Evolutionary conservation across 1,139 yeast species (phyloP).

Genomic region (Yamadazyma siamensis): DNA sequence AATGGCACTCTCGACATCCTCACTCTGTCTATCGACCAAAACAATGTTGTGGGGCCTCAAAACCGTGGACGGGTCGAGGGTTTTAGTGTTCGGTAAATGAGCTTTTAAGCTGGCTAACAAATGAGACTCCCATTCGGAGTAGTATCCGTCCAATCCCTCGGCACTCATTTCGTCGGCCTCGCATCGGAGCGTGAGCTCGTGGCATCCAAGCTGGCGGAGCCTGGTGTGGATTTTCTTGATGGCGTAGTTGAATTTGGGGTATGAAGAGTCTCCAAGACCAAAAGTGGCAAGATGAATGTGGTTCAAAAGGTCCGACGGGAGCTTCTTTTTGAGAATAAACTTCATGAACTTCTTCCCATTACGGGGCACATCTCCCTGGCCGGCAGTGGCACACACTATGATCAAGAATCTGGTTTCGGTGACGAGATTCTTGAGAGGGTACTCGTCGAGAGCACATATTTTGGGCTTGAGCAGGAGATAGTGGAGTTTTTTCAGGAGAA

Average conservation of each 20-base stretch:
- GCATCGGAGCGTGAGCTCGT: slow-evolving; percentile 65
- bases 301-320: slow-evolving; percentile 61
- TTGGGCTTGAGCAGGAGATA: slow-evolving; percentile 53
- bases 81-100: slow-evolving; percentile 32
- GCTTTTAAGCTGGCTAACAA: slow-evolving; percentile 40
- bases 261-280: slow-evolving; percentile 95
- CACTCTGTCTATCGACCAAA: slow-evolving; percentile 18
- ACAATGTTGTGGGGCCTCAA: slow-evolving; percentile 43
- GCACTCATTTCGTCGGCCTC: slow-evolving; percentile 88
- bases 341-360: slow-evolving; percentile 74
- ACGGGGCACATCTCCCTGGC: slow-evolving; percentile 86
- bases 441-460: slow-evolving; percentile 60
- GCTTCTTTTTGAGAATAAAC: slow-evolving; percentile 61
- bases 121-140: slow-evolving; percentile 66
- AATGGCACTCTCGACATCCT: slow-evolving; percentile 15
- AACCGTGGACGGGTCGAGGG: slow-evolving; percentile 36
- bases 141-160: slow-evolving; percentile 77
- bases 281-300: slow-evolving; percentile 68
- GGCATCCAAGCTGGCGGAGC: slow-evolving; percentile 76
- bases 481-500: slow-evolving; percentile 54
- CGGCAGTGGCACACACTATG: slow-evolving; percentile 83
- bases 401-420: slow-evolving; percentile 52
- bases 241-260: slow-evolving; percentile 84
- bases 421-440: slow-evolving; percentile 48
- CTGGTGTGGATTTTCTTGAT: slow-evolving; percentile 77